Evolutionary conservation across 208 protist species (phyloP), one percentile per base, ranked within the genome.

Genomic region (Acanthamoeba healyi): DNA sequence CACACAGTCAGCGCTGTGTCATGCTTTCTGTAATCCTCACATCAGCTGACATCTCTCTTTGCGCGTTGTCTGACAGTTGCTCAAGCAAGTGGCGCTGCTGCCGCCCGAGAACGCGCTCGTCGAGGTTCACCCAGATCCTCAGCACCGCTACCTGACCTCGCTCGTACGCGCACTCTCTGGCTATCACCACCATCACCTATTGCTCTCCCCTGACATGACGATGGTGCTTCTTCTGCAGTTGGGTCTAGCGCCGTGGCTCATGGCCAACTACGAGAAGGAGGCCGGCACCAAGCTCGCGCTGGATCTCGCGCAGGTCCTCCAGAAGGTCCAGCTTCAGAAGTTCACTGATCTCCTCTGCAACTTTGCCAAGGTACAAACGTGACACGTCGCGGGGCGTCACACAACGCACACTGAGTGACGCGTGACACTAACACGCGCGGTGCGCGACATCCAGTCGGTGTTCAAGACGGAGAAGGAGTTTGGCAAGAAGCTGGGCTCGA

Each of bases 211-310:
- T 65, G 56, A 65, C 17, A 65, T n/a, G 56, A n/a, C n/a, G 26
- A 79, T 32, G 19, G n/a, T 19, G 17, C 32, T 32, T 79, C 15
- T 10, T 32, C 15, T 79, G n/a, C n/a, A 79, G 70, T 79, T 79
- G 70, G 36, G 70, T 40, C 32, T 79, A 24, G 70, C 32, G 26
- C 70, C 70, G 36, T 79, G 70, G 70, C n/a, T 79, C 15, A 79
- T 79, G 70, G 70, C 70, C 70, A 79, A 32, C n/a, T 79, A 79
- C 26, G 70, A 40, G 32, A 79, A 61, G 54, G n/a, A 32, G 70
- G 32, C 36, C n/a, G 36, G 70, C 70, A 32, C 14, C 32, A 79
- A 79, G 70, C 70, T 79, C 15, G 70, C 70, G 36, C n/a, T 79
- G 32, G 32, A 79, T 32, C 36, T 79, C 17, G 70, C 70, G n/a